Evolutionary conservation across 2,329 filamentous ascomycete species (phyloP), one percentile per base, ranked within the genome.

Genomic region (Fusarium proliferatum): DNA sequence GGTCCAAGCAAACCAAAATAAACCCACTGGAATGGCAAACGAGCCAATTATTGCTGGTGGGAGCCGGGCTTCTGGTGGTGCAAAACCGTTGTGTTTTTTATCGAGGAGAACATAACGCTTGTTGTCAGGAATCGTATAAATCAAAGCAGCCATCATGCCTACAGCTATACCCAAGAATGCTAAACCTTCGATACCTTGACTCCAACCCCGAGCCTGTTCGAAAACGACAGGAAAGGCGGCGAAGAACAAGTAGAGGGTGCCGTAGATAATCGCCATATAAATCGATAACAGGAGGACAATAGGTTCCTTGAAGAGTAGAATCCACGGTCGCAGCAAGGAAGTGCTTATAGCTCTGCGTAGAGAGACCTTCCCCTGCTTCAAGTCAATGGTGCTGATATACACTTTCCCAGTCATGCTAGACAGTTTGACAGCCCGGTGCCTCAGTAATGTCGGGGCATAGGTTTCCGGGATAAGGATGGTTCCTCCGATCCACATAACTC

Each of bases 321-420:
- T 13, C 46, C 46, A 49, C 3, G 46, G 46, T 3, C 46, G 21
- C 15, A 49, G 21, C 2, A 49, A 9, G 28, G 46, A 49, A 15
- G 46, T 33, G 21, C 46, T 6, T 5, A 49, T 33, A 9, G 15
- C 21, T 6, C 7, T 49, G 7, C 46, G 15, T 7, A 49, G 17
- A 3, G 46, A 33, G 0, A 33, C 46, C 15, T 49, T 49, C 0
- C 46, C 46, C 2, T 49, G 46, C 6, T 49, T 49, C 15, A 49
- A 2, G 0, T 49, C 15, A 1, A 33, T 33, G 7, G 5, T 33
- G 21, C 46, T 49, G 5, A 1, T 9, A 49, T 49, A 49, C 2
- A 33, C 46, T 1, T 49, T 49, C 1, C 46, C 46, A 6, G 46
- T 49, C 46, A 49, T 49, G 3, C 15, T 49, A 6, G 46, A 49